These are phyloP conservation scores for Monascus purpureus DNA, from an alignment of 495 filamentous ascomycete genomes.

Conservation along the genomic window DNA sequence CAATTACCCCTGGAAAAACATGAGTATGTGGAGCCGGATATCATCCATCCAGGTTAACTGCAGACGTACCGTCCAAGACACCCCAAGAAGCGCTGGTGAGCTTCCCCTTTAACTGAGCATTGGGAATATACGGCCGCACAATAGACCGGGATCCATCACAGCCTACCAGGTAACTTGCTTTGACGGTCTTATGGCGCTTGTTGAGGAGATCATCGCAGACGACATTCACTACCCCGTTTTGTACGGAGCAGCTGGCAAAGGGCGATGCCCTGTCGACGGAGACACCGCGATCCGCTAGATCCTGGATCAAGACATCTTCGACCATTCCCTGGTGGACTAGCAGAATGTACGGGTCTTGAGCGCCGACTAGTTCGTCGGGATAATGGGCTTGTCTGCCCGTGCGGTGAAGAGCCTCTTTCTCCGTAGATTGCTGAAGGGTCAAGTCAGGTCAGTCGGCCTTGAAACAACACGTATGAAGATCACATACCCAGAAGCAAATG, in stretches of 20 bases:
- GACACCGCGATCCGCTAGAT: conserved; percentile 43
- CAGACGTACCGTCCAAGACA: conserved; percentile 52
- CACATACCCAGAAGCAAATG: conserved; percentile 52
- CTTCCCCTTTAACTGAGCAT: conserved; percentile 47
- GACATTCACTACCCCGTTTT: too few relatives aligned
- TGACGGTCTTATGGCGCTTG: too few relatives aligned
- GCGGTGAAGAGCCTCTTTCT: conserved; percentile 36
- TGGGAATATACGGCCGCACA: too few relatives aligned
- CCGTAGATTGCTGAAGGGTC: conserved; percentile 47
- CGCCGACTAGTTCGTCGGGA: conserved; percentile 53
- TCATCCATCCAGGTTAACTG: neutral
- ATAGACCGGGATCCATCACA: too few relatives aligned
- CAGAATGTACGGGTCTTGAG: conserved; percentile 56
- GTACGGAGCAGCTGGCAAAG: too few relatives aligned
- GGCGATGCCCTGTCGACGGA: conserved; percentile 40
- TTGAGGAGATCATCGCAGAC: too few relatives aligned
- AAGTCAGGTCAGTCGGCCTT: too few relatives aligned
- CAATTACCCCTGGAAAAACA: conserved; percentile 37
- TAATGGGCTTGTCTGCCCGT: conserved; percentile 59
- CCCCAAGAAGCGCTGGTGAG: conserved; percentile 59
- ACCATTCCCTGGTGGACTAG: conserved; percentile 66
- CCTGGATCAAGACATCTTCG: conserved; percentile 50
- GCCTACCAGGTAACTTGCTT: too few relatives aligned
- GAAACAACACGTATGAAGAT: too few relatives aligned
- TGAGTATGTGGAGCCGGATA: neutral